phyloP scores from a whole-genome alignment of 805 yeast species.

The Tanozyma kutaoensis region DNA sequence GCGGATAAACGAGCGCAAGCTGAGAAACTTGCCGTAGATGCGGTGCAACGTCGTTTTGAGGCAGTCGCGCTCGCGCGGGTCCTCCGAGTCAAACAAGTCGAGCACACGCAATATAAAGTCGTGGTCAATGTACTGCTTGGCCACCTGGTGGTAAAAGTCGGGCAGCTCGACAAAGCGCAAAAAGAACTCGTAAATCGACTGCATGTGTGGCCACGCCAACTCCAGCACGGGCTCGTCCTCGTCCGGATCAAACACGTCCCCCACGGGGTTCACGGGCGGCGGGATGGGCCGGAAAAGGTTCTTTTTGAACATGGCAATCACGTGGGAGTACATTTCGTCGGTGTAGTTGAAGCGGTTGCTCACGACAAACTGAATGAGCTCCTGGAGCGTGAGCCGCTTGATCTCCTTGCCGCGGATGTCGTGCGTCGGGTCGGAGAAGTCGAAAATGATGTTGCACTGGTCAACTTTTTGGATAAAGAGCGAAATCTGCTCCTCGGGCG shows the following conservation, averaged over 20 bases:
- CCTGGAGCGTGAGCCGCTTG: constrained; percentile 77
- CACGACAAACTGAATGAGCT: constrained; percentile 77
- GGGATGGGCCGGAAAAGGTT: constrained; percentile 94
- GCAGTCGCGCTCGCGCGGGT: constrained; percentile 91
- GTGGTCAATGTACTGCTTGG: constrained; percentile 90
- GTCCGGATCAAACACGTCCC: constrained; percentile 94
- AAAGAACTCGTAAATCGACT: constrained; percentile 88
- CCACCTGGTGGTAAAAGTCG: constrained; percentile 85
- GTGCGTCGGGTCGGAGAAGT: constrained; percentile 84
- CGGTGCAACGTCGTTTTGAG: constrained; percentile 90
- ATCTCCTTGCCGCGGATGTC: constrained; percentile 90
- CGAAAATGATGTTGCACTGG: constrained; percentile 90
- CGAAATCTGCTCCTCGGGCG: constrained; percentile 63
- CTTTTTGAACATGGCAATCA: constrained; percentile 77
- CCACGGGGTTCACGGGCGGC: constrained; percentile 95
- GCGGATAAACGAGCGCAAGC: constrained; percentile 81
- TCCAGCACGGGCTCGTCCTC: constrained; percentile 97
- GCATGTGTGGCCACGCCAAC: constrained; percentile 99
- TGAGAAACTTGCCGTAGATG: constrained; percentile 88
- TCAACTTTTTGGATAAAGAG: constrained; percentile 80
- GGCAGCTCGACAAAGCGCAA: constrained; percentile 87
- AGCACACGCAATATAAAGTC: constrained; percentile 68
- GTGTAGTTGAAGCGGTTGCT: constrained; percentile 75
- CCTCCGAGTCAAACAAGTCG: constrained; percentile 91
- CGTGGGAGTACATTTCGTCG: constrained; percentile 81